Conservation (phyloP, 768 basidiomycete species). For the Russula lepida region DNA sequence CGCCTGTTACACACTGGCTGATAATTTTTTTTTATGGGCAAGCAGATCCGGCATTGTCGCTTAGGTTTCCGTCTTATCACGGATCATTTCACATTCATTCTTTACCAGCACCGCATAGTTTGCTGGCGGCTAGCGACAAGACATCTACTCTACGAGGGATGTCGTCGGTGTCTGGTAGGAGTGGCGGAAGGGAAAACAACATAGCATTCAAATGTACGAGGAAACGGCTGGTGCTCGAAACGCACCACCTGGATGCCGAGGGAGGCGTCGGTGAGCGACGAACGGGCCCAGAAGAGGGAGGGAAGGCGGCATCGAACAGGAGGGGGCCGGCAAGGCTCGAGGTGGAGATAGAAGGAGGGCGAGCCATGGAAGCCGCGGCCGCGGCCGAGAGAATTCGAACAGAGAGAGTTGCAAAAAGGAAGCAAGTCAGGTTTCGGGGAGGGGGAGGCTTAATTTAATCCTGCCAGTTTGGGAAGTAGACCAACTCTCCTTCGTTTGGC, state of each 20-base stretch:
- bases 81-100: conserved; percentile 74
- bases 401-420: conserved; percentile 40
- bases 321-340: conserved; percentile 25
- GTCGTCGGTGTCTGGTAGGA: conserved; percentile 41
- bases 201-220: conserved; percentile 89
- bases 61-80: conserved; percentile 76
- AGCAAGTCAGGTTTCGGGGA: conserved; percentile 61
- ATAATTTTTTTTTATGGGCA: conserved; percentile 8
- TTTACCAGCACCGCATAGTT: conserved; percentile 65
- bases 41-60: conserved; percentile 72
- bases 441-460: conserved; percentile 38
- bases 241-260: conserved; percentile 79
- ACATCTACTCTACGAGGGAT: conserved; percentile 80
- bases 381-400: conserved; percentile 11
- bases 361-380: conserved; percentile 1
- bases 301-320: conserved; percentile 9
- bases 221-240: conserved; percentile 83
- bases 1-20: neutral
- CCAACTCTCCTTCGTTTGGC: neutral
- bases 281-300: conserved; percentile 39
- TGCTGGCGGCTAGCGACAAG: conserved; percentile 72
- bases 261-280: conserved; percentile 75
- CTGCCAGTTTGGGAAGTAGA: neutral
- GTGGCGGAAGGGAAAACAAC: conserved; percentile 85
- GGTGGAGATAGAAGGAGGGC: conserved; percentile 36